Percentiles rank a stretch among this genome's conserved stretches.
These are phyloP conservation scores for Leishmania mexicana DNA, from an alignment of 208 protist genomes.

Conservation along the genomic window DNA sequence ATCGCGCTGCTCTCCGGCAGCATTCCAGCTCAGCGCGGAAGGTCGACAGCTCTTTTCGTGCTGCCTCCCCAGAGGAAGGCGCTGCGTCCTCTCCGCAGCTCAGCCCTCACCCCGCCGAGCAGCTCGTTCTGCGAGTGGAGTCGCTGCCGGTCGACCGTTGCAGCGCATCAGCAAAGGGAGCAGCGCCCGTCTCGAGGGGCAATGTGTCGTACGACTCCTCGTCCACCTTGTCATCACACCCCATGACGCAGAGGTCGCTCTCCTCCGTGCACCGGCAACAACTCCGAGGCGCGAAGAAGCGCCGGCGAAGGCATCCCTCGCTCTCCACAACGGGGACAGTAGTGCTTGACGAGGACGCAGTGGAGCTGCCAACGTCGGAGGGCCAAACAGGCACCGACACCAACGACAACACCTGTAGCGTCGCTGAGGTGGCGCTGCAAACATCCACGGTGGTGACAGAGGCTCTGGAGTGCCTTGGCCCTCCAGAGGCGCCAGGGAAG, in stretches of 20 bases:
- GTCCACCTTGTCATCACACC: not conserved
- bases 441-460: not conserved
- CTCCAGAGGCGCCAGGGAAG: not conserved
- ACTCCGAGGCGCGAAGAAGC: not conserved
- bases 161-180: not conserved
- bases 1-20: not conserved
- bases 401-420: not conserved
- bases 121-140: slow-evolving; percentile 18
- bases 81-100: not conserved
- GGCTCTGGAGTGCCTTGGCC: not conserved
- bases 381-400: not conserved
- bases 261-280: not conserved
- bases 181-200: not conserved
- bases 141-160: slow-evolving; percentile 5
- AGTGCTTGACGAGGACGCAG: not conserved
- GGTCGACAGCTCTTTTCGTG: not conserved
- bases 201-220: slow-evolving; percentile 2
- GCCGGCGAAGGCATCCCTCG: not conserved
- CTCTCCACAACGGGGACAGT: not conserved
- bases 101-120: slow-evolving; percentile 3
- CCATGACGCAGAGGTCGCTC: not conserved
- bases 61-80: not conserved
- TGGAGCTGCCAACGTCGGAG: not conserved
- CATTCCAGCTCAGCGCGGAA: not conserved
- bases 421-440: not conserved